Evolutionary conservation across 176 grass and related monocot species (phyloP), one percentile per base, ranked within the genome.

Genomic region (Chrysopogon serrulatus): DNA sequence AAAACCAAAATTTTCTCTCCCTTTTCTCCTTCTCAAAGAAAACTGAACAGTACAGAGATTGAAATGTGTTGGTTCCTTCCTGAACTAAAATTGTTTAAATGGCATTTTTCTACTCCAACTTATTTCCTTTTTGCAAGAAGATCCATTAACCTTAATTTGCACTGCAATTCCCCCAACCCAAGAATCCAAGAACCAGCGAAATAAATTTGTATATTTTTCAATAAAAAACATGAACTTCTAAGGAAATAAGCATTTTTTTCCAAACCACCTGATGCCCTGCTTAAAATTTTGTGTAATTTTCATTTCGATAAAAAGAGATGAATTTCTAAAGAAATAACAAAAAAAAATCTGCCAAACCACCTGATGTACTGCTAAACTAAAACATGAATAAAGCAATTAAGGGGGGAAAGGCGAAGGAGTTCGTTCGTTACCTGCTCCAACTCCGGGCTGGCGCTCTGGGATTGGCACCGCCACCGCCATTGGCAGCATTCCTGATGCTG

Each of bases 401-500:
- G 34, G 8, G 27, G 56, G 9, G 24, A 71, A 28, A 32, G 13
- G 13, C 21, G 56, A 65, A 26, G 30, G 15, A 54, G 23, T 16
- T 33, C 32, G 63, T 56, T 77, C n/a, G n/a, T n/a, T n/a, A 92
- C 87, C 87, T 86, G 84, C 84, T 92, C 15, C 75, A 66, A 1
- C 78, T 88, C 73, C 90, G 78, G 21, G 27, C 18, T 8, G 72
- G 77, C 66, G 82, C 57, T 72, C 76, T 59, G 2, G 62, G 15
- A 4, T 57, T 34, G 57, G 17, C 43, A 6, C 41, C 81, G 36
- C 48, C 74, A 57, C n/a, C n/a, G n/a, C n/a, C n/a, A n/a, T 53
- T 85, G 56, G 34, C 82, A 34, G 41, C 82, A 51, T 44, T 90
- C 53, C 68, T 85, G 76, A 43, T 64, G 76, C 62, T 80, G 73